These are phyloP conservation scores for Mallotus repandus DNA, from an alignment of 441 rosid species.

Conservation along the genomic window DNA sequence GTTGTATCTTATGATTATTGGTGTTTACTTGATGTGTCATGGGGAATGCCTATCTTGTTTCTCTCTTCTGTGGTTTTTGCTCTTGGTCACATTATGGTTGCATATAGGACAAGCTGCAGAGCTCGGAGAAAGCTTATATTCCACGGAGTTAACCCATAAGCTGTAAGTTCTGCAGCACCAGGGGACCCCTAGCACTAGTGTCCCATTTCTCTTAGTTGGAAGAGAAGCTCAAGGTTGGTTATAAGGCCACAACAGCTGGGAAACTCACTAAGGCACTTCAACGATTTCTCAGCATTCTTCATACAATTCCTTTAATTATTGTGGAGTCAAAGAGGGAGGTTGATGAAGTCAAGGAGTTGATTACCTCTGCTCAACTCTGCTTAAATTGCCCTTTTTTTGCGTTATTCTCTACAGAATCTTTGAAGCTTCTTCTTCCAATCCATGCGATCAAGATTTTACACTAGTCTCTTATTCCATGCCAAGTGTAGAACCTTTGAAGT, in stretches of 20 bases:
- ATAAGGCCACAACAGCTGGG: slow-evolving; percentile 76
- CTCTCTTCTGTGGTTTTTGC: slow-evolving; percentile 87
- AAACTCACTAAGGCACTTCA: slow-evolving; percentile 68
- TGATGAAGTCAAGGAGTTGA: slow-evolving; percentile 82
- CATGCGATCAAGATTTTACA: no score
- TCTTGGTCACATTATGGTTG: slow-evolving; percentile 83
- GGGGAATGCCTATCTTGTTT: slow-evolving; percentile 98
- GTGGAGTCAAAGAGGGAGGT: slow-evolving; percentile 89
- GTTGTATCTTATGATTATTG: slow-evolving; percentile 34
- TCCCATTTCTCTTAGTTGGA: slow-evolving; percentile 67
- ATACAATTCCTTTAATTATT: slow-evolving; percentile 80
- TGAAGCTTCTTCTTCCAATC: no score
- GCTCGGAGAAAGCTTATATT: slow-evolving; percentile 85
- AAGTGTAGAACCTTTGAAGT: no score
- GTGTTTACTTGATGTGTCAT: slow-evolving; percentile 77
- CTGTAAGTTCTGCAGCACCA: slow-evolving; percentile 47
- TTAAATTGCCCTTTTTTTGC: no score
- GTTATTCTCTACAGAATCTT: no score
- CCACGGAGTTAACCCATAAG: slow-evolving; percentile 87
- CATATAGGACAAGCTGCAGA: slow-evolving; percentile 91
- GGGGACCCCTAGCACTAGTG: slow-evolving; percentile 62
- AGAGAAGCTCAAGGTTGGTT: slow-evolving; percentile 78
- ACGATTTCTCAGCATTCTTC: slow-evolving; percentile 62
- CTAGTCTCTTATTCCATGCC: no score
- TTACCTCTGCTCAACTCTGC: slow-evolving; percentile 14